Conservation (phyloP, 225 moss, liverwort and hornwort genomes). For the Lunularia cruciata region DNA sequence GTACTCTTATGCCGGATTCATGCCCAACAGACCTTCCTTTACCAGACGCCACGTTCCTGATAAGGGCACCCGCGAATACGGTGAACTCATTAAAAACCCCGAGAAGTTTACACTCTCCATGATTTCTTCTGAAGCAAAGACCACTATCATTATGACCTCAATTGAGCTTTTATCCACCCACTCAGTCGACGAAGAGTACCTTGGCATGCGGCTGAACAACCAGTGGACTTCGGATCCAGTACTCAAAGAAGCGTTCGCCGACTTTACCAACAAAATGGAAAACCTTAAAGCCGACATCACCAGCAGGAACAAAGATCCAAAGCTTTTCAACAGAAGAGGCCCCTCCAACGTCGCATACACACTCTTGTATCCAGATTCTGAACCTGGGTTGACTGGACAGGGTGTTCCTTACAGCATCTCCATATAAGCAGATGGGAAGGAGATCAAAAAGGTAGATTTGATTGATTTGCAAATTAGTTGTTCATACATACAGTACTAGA, state of each 20-base stretch:
- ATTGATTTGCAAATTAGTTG: too few relatives aligned
- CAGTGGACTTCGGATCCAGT: slow-evolving; percentile 25
- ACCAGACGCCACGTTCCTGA: slow-evolving; percentile 31
- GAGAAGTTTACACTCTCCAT: slow-evolving; percentile 28
- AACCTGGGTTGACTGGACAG: slow-evolving; percentile 24
- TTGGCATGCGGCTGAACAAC: slow-evolving; percentile 17
- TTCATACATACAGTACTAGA: too few relatives aligned
- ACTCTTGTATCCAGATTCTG: slow-evolving; percentile 25
- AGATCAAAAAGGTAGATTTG: too few relatives aligned
- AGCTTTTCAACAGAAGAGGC: slow-evolving; percentile 19
- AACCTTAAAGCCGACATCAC: slow-evolving; percentile 5
- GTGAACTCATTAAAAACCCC: slow-evolving; percentile 4
- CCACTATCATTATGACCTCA: slow-evolving; percentile 20
- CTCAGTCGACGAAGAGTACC: slow-evolving; percentile 37
- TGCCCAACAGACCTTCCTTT: slow-evolving; percentile 26
- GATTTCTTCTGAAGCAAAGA: not conserved
- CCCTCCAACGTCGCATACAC: slow-evolving; percentile 21
- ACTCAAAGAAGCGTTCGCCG: slow-evolving; percentile 16
- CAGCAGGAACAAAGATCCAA: slow-evolving; percentile 15
- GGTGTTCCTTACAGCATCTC: slow-evolving; percentile 33
- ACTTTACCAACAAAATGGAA: slow-evolving; percentile 2
- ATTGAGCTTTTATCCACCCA: slow-evolving; percentile 26
- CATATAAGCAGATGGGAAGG: too few relatives aligned
- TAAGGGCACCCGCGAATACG: slow-evolving; percentile 19
- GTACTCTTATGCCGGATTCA: slow-evolving; percentile 30